These are phyloP conservation scores for Leucoagaricus sp. DNA, from an alignment of 1,284 basidiomycete genomes.

Conservation along the genomic window DNA sequence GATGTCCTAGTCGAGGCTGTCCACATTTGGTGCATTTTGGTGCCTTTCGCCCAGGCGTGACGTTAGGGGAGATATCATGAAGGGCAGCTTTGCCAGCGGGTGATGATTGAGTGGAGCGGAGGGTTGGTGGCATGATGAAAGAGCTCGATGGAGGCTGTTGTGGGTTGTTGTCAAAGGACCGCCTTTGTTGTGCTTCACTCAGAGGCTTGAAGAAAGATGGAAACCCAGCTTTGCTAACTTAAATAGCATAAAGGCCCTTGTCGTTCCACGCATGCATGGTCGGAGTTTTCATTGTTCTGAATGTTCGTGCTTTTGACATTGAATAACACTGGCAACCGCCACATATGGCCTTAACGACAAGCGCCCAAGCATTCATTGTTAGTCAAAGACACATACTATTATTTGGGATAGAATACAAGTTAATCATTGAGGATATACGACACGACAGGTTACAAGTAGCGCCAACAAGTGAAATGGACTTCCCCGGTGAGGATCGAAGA, in stretches of 20 bases:
- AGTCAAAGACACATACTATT: conserved; percentile 31
- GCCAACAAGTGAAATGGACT: conserved; percentile 17
- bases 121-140: conserved; percentile 26
- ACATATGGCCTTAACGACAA: too few relatives aligned
- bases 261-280: neutral
- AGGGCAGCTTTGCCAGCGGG: conserved; percentile 16
- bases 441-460: conserved; percentile 34
- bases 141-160: neutral
- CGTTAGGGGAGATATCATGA: conserved; percentile 2
- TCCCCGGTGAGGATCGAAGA: conserved; percentile 6
- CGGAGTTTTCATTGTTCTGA: neutral
- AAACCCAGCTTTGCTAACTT: neutral
- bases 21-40: conserved; percentile 56
- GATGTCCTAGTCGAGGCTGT: conserved; percentile 54
- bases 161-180: neutral
- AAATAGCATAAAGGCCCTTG: neutral
- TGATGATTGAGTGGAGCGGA: conserved; percentile 27
- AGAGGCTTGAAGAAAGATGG: too few relatives aligned
- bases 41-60: conserved; percentile 41
- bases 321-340: too few relatives aligned
- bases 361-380: neutral
- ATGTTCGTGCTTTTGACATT: neutral
- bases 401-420: conserved; percentile 40
- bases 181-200: too few relatives aligned
- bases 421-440: conserved; percentile 34